Conservation (phyloP, 2,329 filamentous ascomycete genomes). For the Furcasterigmium sp. region DNA sequence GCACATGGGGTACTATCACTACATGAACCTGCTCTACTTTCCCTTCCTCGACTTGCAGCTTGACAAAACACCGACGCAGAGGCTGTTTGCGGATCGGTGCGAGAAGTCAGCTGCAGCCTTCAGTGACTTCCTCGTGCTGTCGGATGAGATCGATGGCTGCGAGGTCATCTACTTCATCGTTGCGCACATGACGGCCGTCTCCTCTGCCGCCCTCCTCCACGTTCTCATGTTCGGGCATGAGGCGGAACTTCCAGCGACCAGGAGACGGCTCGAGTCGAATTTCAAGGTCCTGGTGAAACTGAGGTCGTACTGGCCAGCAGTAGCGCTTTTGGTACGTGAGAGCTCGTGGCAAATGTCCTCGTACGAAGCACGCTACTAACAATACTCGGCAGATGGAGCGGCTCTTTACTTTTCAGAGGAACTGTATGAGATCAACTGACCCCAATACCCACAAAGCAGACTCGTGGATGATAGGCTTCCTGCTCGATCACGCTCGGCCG, state of each 20-base stretch:
- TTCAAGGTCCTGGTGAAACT: conserved; percentile 11
- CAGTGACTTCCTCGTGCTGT: conserved; percentile 1
- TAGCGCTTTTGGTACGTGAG: conserved; percentile 4
- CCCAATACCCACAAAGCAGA: conserved; percentile 8
- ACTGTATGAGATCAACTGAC: conserved; percentile 5
- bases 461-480: conserved; percentile 11
- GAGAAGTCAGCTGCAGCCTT: neutral
- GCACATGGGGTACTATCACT: conserved; percentile 3
- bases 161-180: conserved; percentile 24
- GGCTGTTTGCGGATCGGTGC: neutral
- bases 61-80: neutral
- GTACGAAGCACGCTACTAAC: neutral
- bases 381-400: conserved; percentile 2
- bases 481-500: conserved; percentile 10
- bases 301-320: conserved; percentile 9
- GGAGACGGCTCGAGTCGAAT: conserved; percentile 7
- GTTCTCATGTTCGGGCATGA: conserved; percentile 22
- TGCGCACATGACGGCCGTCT: conserved; percentile 27
- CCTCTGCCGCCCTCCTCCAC: conserved; percentile 26
- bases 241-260: conserved; percentile 3
- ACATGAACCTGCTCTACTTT: conserved; percentile 2
- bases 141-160: conserved; percentile 11
- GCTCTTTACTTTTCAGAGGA: conserved; percentile 9
- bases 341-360: too few relatives aligned
- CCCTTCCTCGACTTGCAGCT: conserved; percentile 1